Base-by-base conservation (phyloP, 306 rosid species). In the Trifolium pratense region DNA sequence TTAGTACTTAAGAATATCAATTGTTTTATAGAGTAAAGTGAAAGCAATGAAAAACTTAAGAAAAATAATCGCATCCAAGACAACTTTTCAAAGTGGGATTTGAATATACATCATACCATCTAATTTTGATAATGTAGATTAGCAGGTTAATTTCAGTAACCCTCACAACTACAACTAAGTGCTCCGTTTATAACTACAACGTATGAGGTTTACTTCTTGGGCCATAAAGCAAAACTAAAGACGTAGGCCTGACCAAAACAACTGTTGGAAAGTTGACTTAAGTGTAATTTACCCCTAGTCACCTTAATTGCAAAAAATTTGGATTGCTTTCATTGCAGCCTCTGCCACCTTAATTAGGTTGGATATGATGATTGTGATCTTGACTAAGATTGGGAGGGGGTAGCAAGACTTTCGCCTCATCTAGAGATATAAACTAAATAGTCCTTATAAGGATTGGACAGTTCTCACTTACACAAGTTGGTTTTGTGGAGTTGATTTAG, bases 1-100 rank as follows among this genome's bases (percentile, higher is more conserved):
- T 53, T 9, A n/a, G n/a, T n/a, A 14, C 40, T 58, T 5, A 3
- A 81, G 58, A 71, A 80, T 68, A 13, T 60, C 48, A 68, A 18
- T 32, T 20, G 16, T 29, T 45, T 9, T 60, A 16, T 4, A 11
- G 3, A 14, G 34, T 13, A 46, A 34, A 39, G 72, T 14, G 45
- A 70, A 61, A 70, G 53, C 37, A 57, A 14, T 7, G 52, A 66
- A 52, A 16, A 78, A 56, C 16, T 10, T 36, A 25, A 5, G 16
- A 45, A 62, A 52, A 55, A 68, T 20, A 37, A 58, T 18, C 23
- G 20, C 16, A 36, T 49, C 51, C 68, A 45, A 34, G 14, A 52
- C 48, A 60, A 70, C 62, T 63, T 49, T 37, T 15, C 62, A n/a
- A 37, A 45, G 39, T 16, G 55, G 46, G 48, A 69, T 62, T 49